phyloP scores from a whole-genome alignment of 2,329 filamentous ascomycete genomes.

The Sordariomycetes sp. region DNA sequence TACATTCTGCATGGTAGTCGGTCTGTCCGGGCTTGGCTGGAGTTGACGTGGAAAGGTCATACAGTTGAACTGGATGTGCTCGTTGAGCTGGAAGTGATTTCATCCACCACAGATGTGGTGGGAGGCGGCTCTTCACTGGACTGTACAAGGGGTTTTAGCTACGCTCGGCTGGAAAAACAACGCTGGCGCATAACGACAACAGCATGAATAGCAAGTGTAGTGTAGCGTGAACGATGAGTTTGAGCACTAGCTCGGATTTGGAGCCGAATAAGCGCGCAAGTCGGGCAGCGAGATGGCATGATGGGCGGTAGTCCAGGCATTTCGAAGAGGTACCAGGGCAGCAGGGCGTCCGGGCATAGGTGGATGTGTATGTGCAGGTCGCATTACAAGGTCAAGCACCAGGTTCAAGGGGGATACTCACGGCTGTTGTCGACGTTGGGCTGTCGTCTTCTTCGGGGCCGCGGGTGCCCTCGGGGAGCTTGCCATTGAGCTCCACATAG shows the following conservation, averaged over 20 bases:
- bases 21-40: no score
- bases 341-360: neutral
- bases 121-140: neutral
- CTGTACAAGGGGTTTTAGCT: constrained; percentile 1
- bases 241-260: no score
- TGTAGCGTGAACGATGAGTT: neutral
- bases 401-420: no score
- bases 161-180: neutral
- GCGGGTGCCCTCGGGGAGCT: constrained; percentile 46
- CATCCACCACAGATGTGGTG: neutral
- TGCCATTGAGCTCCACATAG: constrained; percentile 49
- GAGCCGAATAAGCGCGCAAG: no score
- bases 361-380: neutral
- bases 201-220: neutral
- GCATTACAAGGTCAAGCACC: no score
- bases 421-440: constrained; percentile 12
- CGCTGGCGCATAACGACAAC: neutral
- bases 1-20: no score
- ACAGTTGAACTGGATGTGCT: neutral
- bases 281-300: no score
- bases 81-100: neutral
- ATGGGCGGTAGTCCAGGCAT: no score
- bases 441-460: constrained; percentile 9
- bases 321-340: neutral
- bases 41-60: neutral